These are phyloP conservation scores for Candida ficus DNA, from an alignment of 805 yeast species.

Conservation along the genomic window DNA sequence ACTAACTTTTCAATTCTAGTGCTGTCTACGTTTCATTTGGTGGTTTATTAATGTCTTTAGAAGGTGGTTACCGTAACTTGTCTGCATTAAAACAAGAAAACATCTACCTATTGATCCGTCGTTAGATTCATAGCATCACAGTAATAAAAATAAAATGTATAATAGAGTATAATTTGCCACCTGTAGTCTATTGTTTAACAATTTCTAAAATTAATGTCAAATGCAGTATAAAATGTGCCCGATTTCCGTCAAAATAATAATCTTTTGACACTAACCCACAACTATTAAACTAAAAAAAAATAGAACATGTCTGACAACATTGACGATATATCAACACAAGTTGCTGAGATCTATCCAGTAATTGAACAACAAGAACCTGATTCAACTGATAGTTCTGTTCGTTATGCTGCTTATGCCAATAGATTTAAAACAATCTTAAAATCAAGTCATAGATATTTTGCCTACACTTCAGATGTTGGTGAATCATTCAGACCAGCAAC, in stretches of 20 bases:
- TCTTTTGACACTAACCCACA: no score
- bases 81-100: slow-evolving; percentile 90
- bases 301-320: slow-evolving; percentile 7
- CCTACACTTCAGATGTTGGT: slow-evolving; percentile 83
- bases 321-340: slow-evolving; percentile 3
- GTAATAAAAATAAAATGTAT: background rate
- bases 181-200: no score
- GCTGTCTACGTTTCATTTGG: slow-evolving; percentile 95
- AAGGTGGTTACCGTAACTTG: slow-evolving; percentile 89
- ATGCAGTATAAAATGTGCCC: no score
- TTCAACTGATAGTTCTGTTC: slow-evolving; percentile 43
- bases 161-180: background rate
- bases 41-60: slow-evolving; percentile 87
- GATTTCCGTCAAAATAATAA: no score
- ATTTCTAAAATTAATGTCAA: no score
- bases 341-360: slow-evolving; percentile 14
- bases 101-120: slow-evolving; percentile 83
- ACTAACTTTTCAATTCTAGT: slow-evolving; percentile 25
- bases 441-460: slow-evolving; percentile 78
- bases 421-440: slow-evolving; percentile 62
- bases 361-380: slow-evolving; percentile 24
- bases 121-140: slow-evolving; percentile 15
- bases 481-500: slow-evolving; percentile 84
- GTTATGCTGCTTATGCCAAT: slow-evolving; percentile 83
- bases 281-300: background rate